Conservation (phyloP, 2,329 filamentous ascomycete species). For the Lecanicillium sp. region DNA sequence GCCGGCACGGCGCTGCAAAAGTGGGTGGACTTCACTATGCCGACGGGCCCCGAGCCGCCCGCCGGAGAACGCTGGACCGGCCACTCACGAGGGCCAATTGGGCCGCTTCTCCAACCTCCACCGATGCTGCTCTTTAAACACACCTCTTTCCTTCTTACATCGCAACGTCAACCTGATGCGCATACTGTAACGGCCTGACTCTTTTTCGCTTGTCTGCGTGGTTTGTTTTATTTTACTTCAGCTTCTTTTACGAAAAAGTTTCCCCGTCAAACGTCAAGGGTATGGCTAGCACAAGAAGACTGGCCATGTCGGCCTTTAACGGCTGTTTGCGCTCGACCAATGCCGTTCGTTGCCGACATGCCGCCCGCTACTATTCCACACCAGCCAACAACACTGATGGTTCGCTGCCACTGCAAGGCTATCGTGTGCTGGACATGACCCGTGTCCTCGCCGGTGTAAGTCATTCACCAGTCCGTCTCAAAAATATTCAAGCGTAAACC, state of each 20-base stretch:
- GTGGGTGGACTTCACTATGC: too few species aligned
- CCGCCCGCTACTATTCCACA: conserved; percentile 6
- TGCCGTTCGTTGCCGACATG: neutral
- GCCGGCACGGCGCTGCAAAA: too few species aligned
- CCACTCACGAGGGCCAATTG: neutral
- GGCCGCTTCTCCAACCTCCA: neutral
- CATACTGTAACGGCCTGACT: too few species aligned
- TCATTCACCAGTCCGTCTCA: too few species aligned
- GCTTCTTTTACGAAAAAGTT: too few species aligned
- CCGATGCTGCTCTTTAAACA: conserved; percentile 1
- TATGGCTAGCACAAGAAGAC: conserved; percentile 4
- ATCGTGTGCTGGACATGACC: conserved; percentile 92
- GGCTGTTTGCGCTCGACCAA: conserved; percentile 13
- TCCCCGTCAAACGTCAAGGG: too few species aligned
- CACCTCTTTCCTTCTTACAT: neutral
- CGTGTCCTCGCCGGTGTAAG: conserved; percentile 87
- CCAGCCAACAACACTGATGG: conserved; percentile 5
- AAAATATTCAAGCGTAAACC: too few species aligned
- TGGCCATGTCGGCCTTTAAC: conserved; percentile 4
- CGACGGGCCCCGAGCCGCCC: neutral
- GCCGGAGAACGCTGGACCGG: neutral
- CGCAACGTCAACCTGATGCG: neutral
- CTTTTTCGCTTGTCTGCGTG: too few species aligned
- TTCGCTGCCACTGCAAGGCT: conserved; percentile 65
- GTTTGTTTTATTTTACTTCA: too few species aligned